phyloP scores from a whole-genome alignment of 441 rosid genomes.

The Populus tomentosa region DNA sequence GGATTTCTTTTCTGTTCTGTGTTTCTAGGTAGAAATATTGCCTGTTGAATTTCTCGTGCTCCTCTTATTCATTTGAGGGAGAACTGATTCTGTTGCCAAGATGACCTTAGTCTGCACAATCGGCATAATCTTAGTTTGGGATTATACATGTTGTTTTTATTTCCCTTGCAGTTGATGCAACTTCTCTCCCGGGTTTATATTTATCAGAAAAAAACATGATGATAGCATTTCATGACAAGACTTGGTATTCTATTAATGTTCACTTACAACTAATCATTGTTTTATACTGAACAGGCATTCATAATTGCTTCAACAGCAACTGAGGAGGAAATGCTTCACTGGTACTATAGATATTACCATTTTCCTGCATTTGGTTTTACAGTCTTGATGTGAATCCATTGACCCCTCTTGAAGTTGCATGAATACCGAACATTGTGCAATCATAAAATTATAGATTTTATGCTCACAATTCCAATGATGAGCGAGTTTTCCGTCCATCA shows the following conservation, averaged over 20 bases:
- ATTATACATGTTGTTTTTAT: too few species aligned
- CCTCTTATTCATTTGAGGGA: background rate
- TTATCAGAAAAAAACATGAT: too few species aligned
- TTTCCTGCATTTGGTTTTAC: background rate
- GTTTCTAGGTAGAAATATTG: background rate
- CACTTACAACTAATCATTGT: conserved; percentile 6
- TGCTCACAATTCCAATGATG: background rate
- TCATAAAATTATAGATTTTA: background rate
- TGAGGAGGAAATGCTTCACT: conserved; percentile 86
- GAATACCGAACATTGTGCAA: background rate
- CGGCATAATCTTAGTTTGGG: too few species aligned
- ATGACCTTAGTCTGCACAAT: too few species aligned
- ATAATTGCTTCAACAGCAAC: conserved; percentile 92
- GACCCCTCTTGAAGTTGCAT: background rate
- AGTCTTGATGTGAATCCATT: background rate
- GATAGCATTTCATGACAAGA: too few species aligned
- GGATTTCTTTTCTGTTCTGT: background rate
- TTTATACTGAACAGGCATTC: conserved; percentile 61
- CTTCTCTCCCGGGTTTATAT: too few species aligned
- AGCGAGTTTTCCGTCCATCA: background rate
- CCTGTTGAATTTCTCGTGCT: background rate
- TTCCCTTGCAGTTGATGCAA: too few species aligned
- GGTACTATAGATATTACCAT: conserved; percentile 39
- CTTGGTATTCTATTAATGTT: conserved; percentile 8
- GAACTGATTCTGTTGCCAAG: too few species aligned